These are phyloP conservation scores for Chaetomidium leptoderma DNA, from an alignment of 495 filamentous ascomycete species.

Conservation along the genomic window DNA sequence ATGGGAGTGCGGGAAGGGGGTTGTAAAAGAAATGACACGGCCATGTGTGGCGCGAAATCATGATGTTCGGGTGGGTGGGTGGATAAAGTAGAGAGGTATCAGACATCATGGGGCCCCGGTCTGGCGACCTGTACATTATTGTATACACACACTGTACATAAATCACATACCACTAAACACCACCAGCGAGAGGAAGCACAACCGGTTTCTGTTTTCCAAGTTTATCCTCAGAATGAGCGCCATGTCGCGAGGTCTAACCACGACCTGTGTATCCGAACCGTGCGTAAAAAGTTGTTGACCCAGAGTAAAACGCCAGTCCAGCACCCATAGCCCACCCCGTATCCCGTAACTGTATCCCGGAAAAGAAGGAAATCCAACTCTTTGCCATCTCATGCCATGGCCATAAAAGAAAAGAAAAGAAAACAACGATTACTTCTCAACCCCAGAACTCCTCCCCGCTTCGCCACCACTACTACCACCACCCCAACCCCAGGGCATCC, in stretches of 20 bases:
- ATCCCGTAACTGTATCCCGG: not conserved
- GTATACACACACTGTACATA: not conserved
- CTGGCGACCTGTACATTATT: not conserved
- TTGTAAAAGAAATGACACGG: no score
- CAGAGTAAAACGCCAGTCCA: not conserved
- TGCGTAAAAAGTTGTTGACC: not conserved
- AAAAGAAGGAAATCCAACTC: conserved; percentile 12
- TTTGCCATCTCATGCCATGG: not conserved
- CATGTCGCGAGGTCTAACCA: conserved; percentile 9
- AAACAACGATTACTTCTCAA: conserved; percentile 25
- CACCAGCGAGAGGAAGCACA: no score
- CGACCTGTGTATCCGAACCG: not conserved
- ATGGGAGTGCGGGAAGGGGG: not conserved
- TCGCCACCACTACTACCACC: conserved; percentile 15
- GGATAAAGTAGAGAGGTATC: not conserved
- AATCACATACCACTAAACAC: not conserved
- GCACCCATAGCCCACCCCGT: not conserved
- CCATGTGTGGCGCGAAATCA: not conserved
- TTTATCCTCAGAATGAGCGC: not conserved
- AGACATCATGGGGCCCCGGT: not conserved
- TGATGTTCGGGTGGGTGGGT: not conserved
- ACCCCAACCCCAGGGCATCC: conserved; percentile 61
- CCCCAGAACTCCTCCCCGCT: conserved; percentile 27
- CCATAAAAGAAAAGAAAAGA: not conserved
- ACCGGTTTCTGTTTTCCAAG: no score